Conservation (phyloP, 805 yeast genomes). For the Candida andamanensis region DNA sequence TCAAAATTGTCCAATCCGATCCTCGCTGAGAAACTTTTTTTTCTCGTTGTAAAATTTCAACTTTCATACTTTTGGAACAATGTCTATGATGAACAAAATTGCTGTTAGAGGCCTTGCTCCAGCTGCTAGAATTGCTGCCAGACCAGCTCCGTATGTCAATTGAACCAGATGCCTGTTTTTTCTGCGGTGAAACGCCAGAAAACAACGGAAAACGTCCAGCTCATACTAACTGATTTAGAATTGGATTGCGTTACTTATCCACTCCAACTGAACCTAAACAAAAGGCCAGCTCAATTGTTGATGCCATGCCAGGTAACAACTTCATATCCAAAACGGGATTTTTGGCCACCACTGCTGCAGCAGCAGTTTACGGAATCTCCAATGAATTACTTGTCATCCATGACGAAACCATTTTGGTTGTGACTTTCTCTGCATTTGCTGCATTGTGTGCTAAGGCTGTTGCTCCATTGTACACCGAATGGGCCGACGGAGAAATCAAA, state of each 20-base stretch:
- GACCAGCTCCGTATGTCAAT: conserved; percentile 40
- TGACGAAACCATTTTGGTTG: conserved; percentile 85
- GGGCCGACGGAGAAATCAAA: conserved; percentile 84
- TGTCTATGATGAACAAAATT: conserved; percentile 42
- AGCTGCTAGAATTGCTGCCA: conserved; percentile 33
- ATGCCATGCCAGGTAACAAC: conserved; percentile 89
- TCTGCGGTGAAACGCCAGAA: background rate
- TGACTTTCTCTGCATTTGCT: conserved; percentile 73
- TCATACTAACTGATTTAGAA: conserved; percentile 38
- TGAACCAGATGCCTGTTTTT: background rate
- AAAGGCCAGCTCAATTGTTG: conserved; percentile 85
- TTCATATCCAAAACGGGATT: conserved; percentile 89
- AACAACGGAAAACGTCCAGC: background rate
- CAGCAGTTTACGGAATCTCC: conserved; percentile 88
- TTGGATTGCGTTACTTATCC: conserved; percentile 63
- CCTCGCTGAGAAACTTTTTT: conserved; percentile 15
- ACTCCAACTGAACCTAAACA: conserved; percentile 80
- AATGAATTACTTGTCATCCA: conserved; percentile 89
- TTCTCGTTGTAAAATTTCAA: conserved; percentile 1
- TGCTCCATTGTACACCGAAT: conserved; percentile 92
- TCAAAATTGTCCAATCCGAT: conserved; percentile 17
- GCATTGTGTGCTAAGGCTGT: conserved; percentile 76
- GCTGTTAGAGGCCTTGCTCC: conserved; percentile 41
- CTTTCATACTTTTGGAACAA: conserved; percentile 11
- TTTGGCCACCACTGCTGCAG: conserved; percentile 92